Base-by-base conservation (phyloP, 352 stramenopile species). In the Globisporangium recalcitrans region DNA sequence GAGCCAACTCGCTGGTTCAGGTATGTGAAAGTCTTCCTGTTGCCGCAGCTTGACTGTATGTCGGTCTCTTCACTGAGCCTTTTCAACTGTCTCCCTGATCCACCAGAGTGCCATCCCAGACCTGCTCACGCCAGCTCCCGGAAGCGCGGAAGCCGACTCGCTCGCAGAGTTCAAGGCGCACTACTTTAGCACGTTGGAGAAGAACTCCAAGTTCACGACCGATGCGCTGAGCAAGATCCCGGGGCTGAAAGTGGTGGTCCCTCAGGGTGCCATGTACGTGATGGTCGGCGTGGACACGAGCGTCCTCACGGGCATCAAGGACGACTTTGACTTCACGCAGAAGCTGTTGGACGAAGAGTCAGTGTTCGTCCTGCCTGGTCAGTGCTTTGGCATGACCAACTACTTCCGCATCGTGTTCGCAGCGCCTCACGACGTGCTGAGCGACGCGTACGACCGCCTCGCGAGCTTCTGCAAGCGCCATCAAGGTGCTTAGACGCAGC, bases 181-280 rank as follows among this genome's bases (percentile, higher is more conserved):
- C 46, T 89, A 98, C 52, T 91, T 93, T 62, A 63, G 69, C 6
- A 88, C 76, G 24, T 71, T 98, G 7, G 84, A 97, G 67, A 64
- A 72, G n/a, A 96, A 98, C 69, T 85, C 86, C 31, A 83, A 75
- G 52, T 88, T 97, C 60, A 90, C 95, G 0, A 87, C 85, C 26
- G 65, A 86, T 4, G 62, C 80, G 2, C 63, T 98, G 19, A 69
- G 69, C 40, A 77, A 82, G 34, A 96, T 96, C 32, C 84, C 77
- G 40, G 91, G 92, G 21, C 70, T 98, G 8, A 64, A 90, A 26
- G 88, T 98, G 7, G 78, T 97, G 29, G 72, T 87, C 14, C 90
- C 95, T 1, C 83, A 98, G 58, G 96, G 96, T 10, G 93, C 96
- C 36, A 98, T 98, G 93, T 99, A 99, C 67, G 82, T 87, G 13